A percentile compares a stretch with the other conserved stretches of the same genome.
These are phyloP conservation scores for Periglandula ipomoeae DNA, from an alignment of 2,329 filamentous ascomycete genomes.

Conservation along the genomic window DNA sequence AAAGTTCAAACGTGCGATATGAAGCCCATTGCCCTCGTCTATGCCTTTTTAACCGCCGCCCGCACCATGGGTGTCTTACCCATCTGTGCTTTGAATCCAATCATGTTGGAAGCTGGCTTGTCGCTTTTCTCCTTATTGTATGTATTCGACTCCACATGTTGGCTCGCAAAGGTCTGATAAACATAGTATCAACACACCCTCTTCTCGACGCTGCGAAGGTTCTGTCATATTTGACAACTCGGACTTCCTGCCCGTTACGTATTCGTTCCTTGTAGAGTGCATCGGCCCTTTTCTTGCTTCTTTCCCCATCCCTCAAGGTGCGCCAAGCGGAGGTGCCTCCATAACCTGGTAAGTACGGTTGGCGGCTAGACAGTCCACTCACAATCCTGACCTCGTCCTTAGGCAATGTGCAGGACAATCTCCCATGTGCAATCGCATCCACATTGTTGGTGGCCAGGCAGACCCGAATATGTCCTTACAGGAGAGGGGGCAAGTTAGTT, in stretches of 20 bases:
- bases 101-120: not conserved
- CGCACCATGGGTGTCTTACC: not conserved
- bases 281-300: not conserved
- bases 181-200: not conserved
- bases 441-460: not conserved
- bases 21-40: not conserved
- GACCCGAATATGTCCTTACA: not conserved
- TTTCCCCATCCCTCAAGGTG: not conserved
- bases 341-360: not conserved
- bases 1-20: not conserved
- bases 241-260: not conserved
- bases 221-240: not conserved
- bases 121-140: not conserved
- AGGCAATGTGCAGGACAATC: not conserved
- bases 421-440: not conserved
- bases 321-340: not conserved
- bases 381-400: not conserved
- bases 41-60: not conserved
- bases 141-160: not conserved
- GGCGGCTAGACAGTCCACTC: not conserved
- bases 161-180: not conserved
- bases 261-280: not conserved
- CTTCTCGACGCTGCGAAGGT: not conserved
- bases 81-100: not conserved
- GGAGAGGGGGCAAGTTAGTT: not conserved